Base-by-base conservation (phyloP, 2,329 filamentous ascomycete species). In the Orbilia blumenaviensis region DNA sequence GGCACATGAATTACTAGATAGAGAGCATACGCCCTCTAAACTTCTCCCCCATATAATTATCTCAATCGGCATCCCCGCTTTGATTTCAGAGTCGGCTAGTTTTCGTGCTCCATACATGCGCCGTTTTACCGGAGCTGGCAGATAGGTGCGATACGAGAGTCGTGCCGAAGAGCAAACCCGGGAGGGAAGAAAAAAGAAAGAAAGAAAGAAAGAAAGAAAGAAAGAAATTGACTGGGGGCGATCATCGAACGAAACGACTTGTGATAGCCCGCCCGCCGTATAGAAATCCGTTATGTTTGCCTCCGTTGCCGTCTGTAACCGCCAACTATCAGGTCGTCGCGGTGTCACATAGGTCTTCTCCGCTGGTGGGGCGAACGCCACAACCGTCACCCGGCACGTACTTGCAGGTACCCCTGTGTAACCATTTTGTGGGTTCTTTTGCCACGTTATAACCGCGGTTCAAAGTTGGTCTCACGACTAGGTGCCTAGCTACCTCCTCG, bases 241-340 rank as follows among this genome's bases (percentile, higher is more conserved):
- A 21, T 50, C 38, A 32, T 44, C 42, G 16, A 50, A 63, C 41
- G 9, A 21, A 27, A n/a, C 16, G 2, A 16, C 32, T 18, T 12
- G n/a, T 38, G 32, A 25, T 41, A 18, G 38, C 25, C n/a, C n/a
- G n/a, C 44, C 25, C 16, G n/a, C n/a, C n/a, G n/a, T n/a, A n/a
- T n/a, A n/a, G n/a, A n/a, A n/a, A n/a, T n/a, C n/a, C n/a, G n/a
- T n/a, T n/a, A n/a, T n/a, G n/a, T n/a, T n/a, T 67, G 63, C 29
- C 54, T 42, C 38, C 52, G 41, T 34, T 36, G 34, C 66, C 66
- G 66, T 38, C 21, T 34, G 44, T 71, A 71, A 34, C 66, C 66
- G 66, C 46, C 34, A 32, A 7, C n/a, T 25, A 44, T 34, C 21
- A 23, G 36, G 38, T 60, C 23, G 52, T 67, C 42, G 54, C 44